Evolutionary conservation across 495 filamentous ascomycete genomes (phyloP).

Genomic region (Trichoderma parareesei): DNA sequence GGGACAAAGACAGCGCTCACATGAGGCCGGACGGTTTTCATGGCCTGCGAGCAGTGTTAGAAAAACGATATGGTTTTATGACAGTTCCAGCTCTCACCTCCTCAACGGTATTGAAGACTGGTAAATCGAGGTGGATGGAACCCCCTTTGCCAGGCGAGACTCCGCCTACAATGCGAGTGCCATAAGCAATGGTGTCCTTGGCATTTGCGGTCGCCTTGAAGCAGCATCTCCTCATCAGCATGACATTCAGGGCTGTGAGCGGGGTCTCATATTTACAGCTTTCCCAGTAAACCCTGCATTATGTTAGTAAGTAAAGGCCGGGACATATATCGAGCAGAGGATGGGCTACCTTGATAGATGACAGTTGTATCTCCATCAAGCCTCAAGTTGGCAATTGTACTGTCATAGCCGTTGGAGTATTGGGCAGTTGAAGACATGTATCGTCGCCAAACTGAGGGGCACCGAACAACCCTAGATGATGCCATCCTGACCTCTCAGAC

Average conservation of each 20-base stretch:
- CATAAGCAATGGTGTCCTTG: conserved; percentile 73
- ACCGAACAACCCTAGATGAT: neutral
- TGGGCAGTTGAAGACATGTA: neutral
- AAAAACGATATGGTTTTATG: conserved; percentile 10
- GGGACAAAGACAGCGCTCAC: conserved; percentile 84
- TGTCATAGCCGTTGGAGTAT: conserved; percentile 29
- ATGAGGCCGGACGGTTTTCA: conserved; percentile 68
- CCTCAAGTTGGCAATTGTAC: conserved; percentile 68
- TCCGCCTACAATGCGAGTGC: conserved; percentile 82
- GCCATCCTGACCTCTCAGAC: neutral
- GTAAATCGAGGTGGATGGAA: conserved; percentile 66
- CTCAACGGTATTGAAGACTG: conserved; percentile 65
- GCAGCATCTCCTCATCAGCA: conserved; percentile 3
- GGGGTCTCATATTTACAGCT: conserved; percentile 17
- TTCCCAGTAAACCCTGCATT: conserved; percentile 61
- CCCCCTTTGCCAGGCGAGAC: conserved; percentile 70
- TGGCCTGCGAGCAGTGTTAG: conserved; percentile 43
- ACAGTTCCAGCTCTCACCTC: neutral
- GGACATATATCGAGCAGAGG: too few species aligned
- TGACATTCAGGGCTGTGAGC: conserved; percentile 20
- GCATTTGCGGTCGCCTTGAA: conserved; percentile 70
- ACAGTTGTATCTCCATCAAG: conserved; percentile 74
- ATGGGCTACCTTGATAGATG: conserved; percentile 57
- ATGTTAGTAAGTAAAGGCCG: neutral
- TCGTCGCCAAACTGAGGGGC: neutral